Conservation (phyloP, 345 rosid genomes). For the Eucalyptus pauciflora region DNA sequence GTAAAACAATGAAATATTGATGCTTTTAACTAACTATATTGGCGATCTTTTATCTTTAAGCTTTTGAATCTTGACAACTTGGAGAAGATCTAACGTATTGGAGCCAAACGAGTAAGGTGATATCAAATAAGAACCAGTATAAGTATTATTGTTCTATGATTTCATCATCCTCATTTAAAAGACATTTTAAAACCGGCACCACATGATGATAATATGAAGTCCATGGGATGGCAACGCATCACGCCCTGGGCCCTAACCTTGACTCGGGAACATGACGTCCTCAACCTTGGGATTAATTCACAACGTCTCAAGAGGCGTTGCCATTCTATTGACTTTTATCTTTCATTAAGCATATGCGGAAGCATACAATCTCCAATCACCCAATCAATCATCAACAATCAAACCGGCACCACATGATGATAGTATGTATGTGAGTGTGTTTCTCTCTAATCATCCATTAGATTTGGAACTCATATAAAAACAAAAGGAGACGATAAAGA, state of each 20-base stretch:
- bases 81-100: neutral
- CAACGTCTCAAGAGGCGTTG: accelerated
- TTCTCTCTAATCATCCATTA: too few species aligned
- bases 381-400: too few species aligned
- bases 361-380: too few species aligned
- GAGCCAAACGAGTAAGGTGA: neutral
- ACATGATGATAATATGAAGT: neutral
- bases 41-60: neutral
- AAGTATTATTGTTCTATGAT: neutral
- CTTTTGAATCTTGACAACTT: neutral
- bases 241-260: too few species aligned
- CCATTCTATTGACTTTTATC: too few species aligned
- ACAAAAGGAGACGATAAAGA: neutral
- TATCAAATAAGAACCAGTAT: neutral
- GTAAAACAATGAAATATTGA: neutral
- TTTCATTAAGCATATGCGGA: too few species aligned
- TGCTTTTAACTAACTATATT: neutral
- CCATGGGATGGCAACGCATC: neutral
- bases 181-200: neutral
- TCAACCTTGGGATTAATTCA: too few species aligned
- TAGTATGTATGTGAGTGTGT: too few species aligned
- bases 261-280: too few species aligned
- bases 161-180: neutral
- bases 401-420: too few species aligned
- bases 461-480: neutral